Conservation (phyloP, 305 asterid species). For the Coffea humblotiana region DNA sequence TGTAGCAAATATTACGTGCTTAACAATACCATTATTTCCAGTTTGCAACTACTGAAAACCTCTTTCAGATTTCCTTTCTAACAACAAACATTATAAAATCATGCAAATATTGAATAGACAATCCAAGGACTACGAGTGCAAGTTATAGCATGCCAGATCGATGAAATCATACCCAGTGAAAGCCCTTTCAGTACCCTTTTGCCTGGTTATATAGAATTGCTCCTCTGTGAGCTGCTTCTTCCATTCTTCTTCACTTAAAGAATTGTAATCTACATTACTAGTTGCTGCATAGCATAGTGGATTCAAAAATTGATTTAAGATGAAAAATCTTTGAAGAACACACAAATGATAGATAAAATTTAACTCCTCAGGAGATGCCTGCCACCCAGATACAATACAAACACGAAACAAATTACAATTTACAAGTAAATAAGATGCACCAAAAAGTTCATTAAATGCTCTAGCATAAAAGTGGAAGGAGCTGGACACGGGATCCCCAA, state of each 20-base stretch:
- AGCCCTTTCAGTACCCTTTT: constrained; percentile 95
- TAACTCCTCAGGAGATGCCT: not conserved
- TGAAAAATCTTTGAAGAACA: not conserved
- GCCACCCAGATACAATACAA: not conserved
- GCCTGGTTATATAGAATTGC: constrained; percentile 66
- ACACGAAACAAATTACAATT: not conserved
- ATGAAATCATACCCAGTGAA: constrained; percentile 68
- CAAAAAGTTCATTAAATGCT: not conserved
- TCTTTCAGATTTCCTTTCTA: not conserved
- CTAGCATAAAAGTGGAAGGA: not conserved
- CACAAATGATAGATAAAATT: not conserved
- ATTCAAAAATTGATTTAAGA: not conserved
- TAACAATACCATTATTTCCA: not conserved
- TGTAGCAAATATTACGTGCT: not conserved
- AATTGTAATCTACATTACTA: constrained; percentile 38
- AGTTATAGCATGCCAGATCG: not conserved
- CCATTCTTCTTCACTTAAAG: constrained; percentile 71
- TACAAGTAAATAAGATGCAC: not conserved
- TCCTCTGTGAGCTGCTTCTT: constrained; percentile 56
- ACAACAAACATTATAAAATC: too few species aligned
- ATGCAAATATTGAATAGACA: not conserved
- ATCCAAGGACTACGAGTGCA: not conserved
- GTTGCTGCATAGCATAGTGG: constrained; percentile 36
- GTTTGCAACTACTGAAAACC: not conserved
- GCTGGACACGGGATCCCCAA: not conserved